A percentile compares a stretch with the other conserved stretches of the same genome.
Conservation (phyloP, 2,329 filamentous ascomycete genomes). For the Diaporthe citri region DNA sequence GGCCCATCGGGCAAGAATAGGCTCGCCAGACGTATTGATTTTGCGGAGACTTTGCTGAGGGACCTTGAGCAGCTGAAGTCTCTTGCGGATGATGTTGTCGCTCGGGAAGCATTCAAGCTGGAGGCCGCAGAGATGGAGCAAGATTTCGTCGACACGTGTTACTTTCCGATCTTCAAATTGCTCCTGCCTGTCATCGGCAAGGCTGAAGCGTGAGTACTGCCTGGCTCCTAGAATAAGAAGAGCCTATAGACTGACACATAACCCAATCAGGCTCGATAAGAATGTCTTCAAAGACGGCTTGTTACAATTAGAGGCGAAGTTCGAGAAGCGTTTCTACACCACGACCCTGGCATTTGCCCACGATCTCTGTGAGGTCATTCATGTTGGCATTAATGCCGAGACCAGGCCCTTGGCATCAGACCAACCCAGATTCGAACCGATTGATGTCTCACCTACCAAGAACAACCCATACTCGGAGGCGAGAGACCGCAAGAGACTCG, state of each 20-base stretch:
- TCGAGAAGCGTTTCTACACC: constrained; percentile 70
- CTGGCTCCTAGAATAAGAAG: constrained; percentile 1
- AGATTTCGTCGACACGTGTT: constrained; percentile 87
- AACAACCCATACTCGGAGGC: constrained; percentile 73
- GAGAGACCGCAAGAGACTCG: constrained; percentile 85
- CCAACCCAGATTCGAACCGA: constrained; percentile 49
- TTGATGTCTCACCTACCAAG: constrained; percentile 64
- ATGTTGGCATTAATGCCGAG: constrained; percentile 62
- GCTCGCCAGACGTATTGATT: constrained; percentile 86
- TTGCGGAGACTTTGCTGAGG: constrained; percentile 79
- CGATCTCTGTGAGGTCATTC: constrained; percentile 68
- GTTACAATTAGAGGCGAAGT: constrained; percentile 60
- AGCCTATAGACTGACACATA: constrained; percentile 52
- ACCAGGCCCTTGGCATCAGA: constrained; percentile 47
- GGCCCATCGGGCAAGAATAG: constrained; percentile 84
- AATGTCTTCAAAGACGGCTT: constrained; percentile 69
- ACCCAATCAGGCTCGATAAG: constrained; percentile 70
- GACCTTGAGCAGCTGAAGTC: constrained; percentile 83
- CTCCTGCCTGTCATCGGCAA: constrained; percentile 84
- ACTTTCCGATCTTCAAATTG: constrained; percentile 87
- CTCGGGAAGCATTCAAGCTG: constrained; percentile 83
- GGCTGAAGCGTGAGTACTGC: constrained; percentile 78
- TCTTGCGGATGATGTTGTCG: constrained; percentile 78
- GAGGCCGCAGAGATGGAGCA: constrained; percentile 81
- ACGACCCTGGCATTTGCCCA: constrained; percentile 69